phyloP scores from a whole-genome alignment of 2,329 filamentous ascomycete species.

The Diaporthe aspalathi region DNA sequence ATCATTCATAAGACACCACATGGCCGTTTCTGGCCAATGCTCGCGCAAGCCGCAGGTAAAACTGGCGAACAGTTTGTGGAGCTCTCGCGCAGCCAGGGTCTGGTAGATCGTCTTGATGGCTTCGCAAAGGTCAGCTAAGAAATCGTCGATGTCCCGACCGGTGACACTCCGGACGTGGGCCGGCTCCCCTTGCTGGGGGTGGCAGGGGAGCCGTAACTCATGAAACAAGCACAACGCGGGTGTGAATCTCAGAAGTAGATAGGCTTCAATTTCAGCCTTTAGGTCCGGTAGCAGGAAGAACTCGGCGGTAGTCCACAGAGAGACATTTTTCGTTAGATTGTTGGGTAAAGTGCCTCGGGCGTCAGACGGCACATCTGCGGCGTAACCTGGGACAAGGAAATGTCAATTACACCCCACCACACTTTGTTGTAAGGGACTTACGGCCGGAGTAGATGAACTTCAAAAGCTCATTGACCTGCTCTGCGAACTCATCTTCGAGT shows the following conservation, averaged over 20 bases:
- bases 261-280: not conserved
- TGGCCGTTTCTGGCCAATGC: not conserved
- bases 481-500: not conserved
- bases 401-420: not conserved
- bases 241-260: not conserved
- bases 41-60: not conserved
- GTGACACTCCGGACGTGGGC: no score
- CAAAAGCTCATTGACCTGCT: not conserved
- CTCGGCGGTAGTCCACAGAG: conserved; percentile 7
- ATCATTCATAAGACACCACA: not conserved
- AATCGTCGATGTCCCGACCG: not conserved
- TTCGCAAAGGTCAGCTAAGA: not conserved
- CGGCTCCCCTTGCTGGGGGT: no score
- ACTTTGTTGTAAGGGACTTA: not conserved
- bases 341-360: not conserved
- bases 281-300: conserved; percentile 6
- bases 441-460: conserved; percentile 1
- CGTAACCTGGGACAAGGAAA: not conserved
- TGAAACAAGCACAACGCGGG: not conserved
- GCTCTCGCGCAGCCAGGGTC: not conserved
- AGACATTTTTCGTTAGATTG: not conserved
- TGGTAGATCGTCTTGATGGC: not conserved
- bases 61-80: not conserved
- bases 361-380: no score
- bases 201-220: not conserved